Evolutionary conservation across 140 eudicot genomes (phyloP).

Genomic region (Oenanthe javanica): DNA sequence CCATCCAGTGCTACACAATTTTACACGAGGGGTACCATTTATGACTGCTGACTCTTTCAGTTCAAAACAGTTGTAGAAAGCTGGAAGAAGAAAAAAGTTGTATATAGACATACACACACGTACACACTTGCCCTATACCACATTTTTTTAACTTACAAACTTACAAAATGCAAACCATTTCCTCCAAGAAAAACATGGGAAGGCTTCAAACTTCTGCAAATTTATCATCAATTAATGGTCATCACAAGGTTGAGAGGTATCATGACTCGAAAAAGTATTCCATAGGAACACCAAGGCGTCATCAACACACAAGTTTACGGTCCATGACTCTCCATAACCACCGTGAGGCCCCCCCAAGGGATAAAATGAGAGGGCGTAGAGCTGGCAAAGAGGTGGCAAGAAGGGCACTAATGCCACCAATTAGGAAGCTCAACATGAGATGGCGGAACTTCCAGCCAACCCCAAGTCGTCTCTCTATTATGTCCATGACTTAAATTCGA

Average conservation of each 20-base stretch:
- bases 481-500: slow-evolving; percentile 41
- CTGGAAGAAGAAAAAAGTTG: not conserved
- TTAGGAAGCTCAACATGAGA: slow-evolving; percentile 29
- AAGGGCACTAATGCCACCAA: slow-evolving; percentile 69
- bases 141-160: not conserved
- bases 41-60: not conserved
- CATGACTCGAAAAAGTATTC: not conserved
- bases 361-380: slow-evolving; percentile 25
- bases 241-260: not conserved
- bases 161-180: not conserved
- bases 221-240: not conserved
- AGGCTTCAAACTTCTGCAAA: slow-evolving; percentile 9
- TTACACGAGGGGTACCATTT: not conserved
- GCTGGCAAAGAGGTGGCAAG: slow-evolving; percentile 55
- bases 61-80: not conserved
- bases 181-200: slow-evolving; percentile 9
- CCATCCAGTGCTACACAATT: not conserved
- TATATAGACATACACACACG: not conserved
- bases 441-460: slow-evolving; percentile 63
- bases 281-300: not conserved
- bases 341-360: slow-evolving; percentile 14
- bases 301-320: not conserved
- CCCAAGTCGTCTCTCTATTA: slow-evolving; percentile 71
- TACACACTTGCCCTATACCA: too few species aligned
- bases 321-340: not conserved